Base-by-base conservation (phyloP, 805 yeast species). In the Ogataea angusta region DNA sequence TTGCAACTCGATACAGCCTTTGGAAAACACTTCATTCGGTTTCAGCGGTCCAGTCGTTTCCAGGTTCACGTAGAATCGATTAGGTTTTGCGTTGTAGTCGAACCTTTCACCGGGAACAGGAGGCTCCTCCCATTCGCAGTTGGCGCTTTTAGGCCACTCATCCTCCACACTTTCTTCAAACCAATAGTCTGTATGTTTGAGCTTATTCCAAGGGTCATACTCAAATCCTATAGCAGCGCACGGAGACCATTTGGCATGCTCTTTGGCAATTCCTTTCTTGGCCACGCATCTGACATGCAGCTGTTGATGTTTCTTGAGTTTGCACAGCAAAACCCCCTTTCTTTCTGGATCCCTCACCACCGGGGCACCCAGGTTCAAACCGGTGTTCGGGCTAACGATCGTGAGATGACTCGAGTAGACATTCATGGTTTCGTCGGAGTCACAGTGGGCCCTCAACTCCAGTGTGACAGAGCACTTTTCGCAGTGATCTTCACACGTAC, bases 241-340 rank as follows among this genome's bases (percentile, higher is more conserved):
- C 10, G 99, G 97, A 6, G 93, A 82, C 99, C 99, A 93, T 60
- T 93, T 93, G 36, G 99, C 96, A 60, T 93, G 99, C 62, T 93
- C 99, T 62, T 90, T 90, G 36, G 96, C 86, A 44, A 89, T 89
- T 31, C 98, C 99, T 69, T 93, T 93, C 66, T 93, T 93, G 40
- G 99, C 99, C 48, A 93, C 84, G 67, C 99, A 93, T 52, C 83
- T 82, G 45, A 93, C 68, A 52, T 83, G 78, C 53, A 93, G 72
- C 60, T 91, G 96, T 68, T 93, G 99, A 56, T 89, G 91, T 60
- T 85, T 85, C 62, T 95, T 79, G 53, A 93, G 73, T 63, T 91
- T 89, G 67, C 96, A 88, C 52, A 93, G 79, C 41, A 93, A 66
- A n/a, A 91, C 85, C 41, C 99, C 99, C 48, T 82, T 80, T 25